Base-by-base conservation (phyloP, 352 stramenopile genomes). In the Pythium rishiriense region DNA sequence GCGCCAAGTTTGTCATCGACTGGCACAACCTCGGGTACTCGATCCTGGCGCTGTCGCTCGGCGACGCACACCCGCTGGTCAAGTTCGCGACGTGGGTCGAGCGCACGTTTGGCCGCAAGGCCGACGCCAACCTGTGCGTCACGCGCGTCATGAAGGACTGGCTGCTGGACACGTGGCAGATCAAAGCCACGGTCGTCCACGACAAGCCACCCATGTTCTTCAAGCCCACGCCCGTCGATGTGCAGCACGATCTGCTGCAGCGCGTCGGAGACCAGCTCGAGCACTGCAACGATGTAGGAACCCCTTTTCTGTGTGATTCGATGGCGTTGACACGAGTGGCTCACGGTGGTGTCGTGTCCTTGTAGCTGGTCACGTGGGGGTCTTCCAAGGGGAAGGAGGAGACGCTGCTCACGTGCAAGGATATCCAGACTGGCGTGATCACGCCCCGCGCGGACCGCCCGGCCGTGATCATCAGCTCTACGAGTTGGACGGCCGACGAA, bases 11-110 rank as follows among this genome's bases (percentile, higher is more conserved):
- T 52, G 83, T 99, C 15, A 96, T 99, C 67, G 98, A 99, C 74
- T 99, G 98, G 98, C 98, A 99, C 77, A 99, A 99, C 80, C 73
- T 99, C 35, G 98, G 97, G 29, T 99, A 97, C 82, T 99, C 94
- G 58, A 98, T 99, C 75, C 88, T 99, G 43, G 83, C 76, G 41
- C 73, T 90, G 41, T 96, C 81, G 41, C 73, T 90, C 50, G 85
- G 72, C 39, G 63, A 60, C 29, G 61, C 52, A 29, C 82, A 96
- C 54, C 68, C 74, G 21, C 67, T 95, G n/a, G 87, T 95, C 33
- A 90, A 90, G 73, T 62, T 97, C n/a, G 84, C 90, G 24, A 87
- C 75, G 52, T 87, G 76, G 74, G 81, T 96, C 48, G 92, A 97
- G 70, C 72, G 81, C 15, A 75, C 94, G 14, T 96, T 99, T 59